Conservation (phyloP, 176 grass and related monocot genomes). For the Tillandsia leiboldiana region DNA sequence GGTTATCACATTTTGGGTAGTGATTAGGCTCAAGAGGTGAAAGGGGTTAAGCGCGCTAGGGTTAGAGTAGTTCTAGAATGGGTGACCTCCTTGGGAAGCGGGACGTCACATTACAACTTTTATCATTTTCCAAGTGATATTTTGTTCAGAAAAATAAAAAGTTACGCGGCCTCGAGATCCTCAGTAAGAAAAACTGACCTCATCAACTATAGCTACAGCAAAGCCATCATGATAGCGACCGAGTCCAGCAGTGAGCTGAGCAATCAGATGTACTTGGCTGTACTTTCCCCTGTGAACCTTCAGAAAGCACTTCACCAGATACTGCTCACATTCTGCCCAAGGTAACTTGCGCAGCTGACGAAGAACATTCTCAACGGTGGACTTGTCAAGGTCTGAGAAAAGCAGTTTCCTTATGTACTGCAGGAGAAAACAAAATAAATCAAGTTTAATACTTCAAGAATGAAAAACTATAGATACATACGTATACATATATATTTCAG, state of each 20-base stretch:
- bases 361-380: conserved; percentile 78
- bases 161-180: background rate
- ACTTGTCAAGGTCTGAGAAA: conserved; percentile 96
- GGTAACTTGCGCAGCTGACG: conserved; percentile 92
- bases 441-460: conserved; percentile 21
- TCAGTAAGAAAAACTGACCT: conserved; percentile 42
- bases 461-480: conserved; percentile 5
- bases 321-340: conserved; percentile 83
- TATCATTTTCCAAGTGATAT: background rate
- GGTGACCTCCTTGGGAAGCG: too few species aligned
- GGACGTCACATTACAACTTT: too few species aligned
- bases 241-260: conserved; percentile 82
- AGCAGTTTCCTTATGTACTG: conserved; percentile 96
- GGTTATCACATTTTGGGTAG: too few species aligned
- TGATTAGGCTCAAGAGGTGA: too few species aligned
- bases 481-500: too few species aligned
- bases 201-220: conserved; percentile 73
- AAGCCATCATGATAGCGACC: conserved; percentile 83
- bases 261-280: conserved; percentile 88
- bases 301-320: conserved; percentile 90
- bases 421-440: conserved; percentile 15
- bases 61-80: too few species aligned
- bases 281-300: conserved; percentile 99
- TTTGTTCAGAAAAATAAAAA: background rate
- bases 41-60: too few species aligned